Conservation (phyloP, 129 eudicot species). For the Lonicera japonica region DNA sequence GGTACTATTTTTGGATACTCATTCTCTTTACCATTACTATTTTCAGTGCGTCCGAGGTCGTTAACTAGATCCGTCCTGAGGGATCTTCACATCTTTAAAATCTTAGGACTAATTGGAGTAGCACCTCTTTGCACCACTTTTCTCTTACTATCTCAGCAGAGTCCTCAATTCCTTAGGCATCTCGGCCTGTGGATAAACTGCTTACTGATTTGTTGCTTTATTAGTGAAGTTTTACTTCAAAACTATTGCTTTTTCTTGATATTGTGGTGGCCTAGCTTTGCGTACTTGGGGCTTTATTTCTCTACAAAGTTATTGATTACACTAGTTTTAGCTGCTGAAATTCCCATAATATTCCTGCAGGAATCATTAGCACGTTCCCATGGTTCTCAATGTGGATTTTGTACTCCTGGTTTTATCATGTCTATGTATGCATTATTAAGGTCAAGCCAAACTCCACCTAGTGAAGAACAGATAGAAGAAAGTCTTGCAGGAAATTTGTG, state of each 20-base stretch:
- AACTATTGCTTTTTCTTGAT: not conserved
- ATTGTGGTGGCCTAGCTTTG: not conserved
- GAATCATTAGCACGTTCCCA: constrained; percentile 76
- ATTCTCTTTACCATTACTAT: too few species aligned
- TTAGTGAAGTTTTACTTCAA: not conserved
- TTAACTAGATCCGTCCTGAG: too few species aligned
- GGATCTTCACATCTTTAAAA: too few species aligned
- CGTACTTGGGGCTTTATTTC: not conserved
- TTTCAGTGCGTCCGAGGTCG: too few species aligned
- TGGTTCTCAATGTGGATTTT: constrained; percentile 98
- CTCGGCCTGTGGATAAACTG: not conserved
- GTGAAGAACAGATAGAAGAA: constrained; percentile 86
- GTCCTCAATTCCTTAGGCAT: too few species aligned
- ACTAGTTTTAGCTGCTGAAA: not conserved
- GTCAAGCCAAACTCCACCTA: constrained; percentile 71
- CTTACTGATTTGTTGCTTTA: not conserved
- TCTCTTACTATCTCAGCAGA: too few species aligned
- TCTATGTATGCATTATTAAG: constrained; percentile 93
- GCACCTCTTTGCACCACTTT: too few species aligned
- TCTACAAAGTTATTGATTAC: not conserved
- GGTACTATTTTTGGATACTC: constrained; percentile 50
- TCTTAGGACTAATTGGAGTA: too few species aligned
- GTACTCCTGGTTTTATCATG: constrained; percentile 98
- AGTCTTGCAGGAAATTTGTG: constrained; percentile 94
- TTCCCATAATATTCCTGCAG: constrained; percentile 25